Base-by-base conservation (phyloP, 2,329 filamentous ascomycete genomes). In the Chaetomium sp. region DNA sequence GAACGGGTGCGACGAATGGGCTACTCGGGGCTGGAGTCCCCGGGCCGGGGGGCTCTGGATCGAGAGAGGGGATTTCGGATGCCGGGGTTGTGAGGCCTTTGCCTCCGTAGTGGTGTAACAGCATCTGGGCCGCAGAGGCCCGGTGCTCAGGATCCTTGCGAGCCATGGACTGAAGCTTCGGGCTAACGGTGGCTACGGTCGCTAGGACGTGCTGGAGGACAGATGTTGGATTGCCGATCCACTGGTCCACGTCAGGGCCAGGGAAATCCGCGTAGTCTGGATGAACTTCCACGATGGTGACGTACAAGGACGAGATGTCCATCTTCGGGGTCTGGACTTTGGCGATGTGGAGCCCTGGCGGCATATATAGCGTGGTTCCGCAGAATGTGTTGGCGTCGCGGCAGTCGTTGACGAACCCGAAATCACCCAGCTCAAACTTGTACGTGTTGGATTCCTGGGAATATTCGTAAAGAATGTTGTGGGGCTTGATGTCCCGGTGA, bases 271-370 rank as follows among this genome's bases (percentile, higher is more conserved):
- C 3, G n/a, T 9, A 19, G 45, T 35, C 14, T 6, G 49, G 46
- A 44, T 35, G 10, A 6, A 45, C 40, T 3, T 42, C 41, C 32
- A 60, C 49, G 3, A 64, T 35, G 0, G 65, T 66, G 27, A 59
- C 65, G 36, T 67, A 66, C 1, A 68, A 58, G 0, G 65, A 67
- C 64, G 62, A 68, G 1, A 66, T 58, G 36, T 68, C 66, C 3
- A 61, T 55, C 12, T 63, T 65, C n/a, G 38, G 45, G 4, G 51
- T 53, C 47, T 68, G 64, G 2, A 27, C 52, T 36, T n/a, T n/a
- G 5, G n/a, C n/a, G n/a, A n/a, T n/a, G n/a, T 41, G 27, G 1
- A 65, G 46, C 40, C 66, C 64, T 0, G 63, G 64, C 0, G 64
- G 62, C 57, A 61, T 61, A 46, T 62, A 65, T 0, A 50, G 33